phyloP scores from a whole-genome alignment of 1,284 basidiomycete genomes.

The Crepidotus sp. region DNA sequence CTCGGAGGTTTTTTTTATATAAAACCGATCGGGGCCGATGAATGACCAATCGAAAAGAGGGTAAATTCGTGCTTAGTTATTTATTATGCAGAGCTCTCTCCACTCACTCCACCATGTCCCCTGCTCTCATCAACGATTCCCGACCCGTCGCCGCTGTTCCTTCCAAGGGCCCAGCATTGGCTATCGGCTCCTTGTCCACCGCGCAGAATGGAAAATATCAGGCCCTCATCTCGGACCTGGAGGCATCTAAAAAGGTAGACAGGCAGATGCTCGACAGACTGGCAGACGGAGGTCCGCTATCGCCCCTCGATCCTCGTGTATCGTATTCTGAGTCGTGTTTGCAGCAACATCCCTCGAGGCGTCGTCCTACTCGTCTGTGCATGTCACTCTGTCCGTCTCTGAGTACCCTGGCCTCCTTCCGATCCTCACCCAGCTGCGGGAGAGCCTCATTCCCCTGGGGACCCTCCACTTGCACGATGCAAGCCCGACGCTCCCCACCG shows the following conservation, averaged over 20 bases:
- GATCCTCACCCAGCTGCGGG: constrained; percentile 50
- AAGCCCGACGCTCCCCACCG: constrained; percentile 37
- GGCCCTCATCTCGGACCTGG: constrained; percentile 49
- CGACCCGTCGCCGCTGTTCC: constrained; percentile 19
- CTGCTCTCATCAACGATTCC: constrained; percentile 36
- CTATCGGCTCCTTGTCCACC: constrained; percentile 64
- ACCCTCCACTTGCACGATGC: constrained; percentile 56
- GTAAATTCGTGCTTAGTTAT: constrained; percentile 11
- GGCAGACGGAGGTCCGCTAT: constrained; percentile 55
- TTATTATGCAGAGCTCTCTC: neutral
- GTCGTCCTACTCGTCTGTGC: constrained; percentile 53
- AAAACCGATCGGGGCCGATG: neutral
- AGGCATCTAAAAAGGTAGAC: constrained; percentile 48
- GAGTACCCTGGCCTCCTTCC: constrained; percentile 55
- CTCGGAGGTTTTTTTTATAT: neutral
- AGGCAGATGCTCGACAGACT: constrained; percentile 70
- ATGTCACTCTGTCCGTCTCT: constrained; percentile 48
- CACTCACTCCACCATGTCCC: constrained; percentile 41
- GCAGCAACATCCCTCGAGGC: constrained; percentile 51
- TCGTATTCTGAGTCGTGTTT: neutral
- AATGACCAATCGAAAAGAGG: constrained; percentile 5
- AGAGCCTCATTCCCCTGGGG: constrained; percentile 53
- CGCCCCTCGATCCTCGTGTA: constrained; percentile 3
- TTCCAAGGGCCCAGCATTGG: constrained; percentile 46
- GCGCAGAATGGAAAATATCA: constrained; percentile 73